A percentile compares a stretch with the other conserved stretches of the same genome.
These are phyloP conservation scores for Cercospora nicotianae DNA, from an alignment of 2,329 filamentous ascomycete genomes.

Conservation along the genomic window DNA sequence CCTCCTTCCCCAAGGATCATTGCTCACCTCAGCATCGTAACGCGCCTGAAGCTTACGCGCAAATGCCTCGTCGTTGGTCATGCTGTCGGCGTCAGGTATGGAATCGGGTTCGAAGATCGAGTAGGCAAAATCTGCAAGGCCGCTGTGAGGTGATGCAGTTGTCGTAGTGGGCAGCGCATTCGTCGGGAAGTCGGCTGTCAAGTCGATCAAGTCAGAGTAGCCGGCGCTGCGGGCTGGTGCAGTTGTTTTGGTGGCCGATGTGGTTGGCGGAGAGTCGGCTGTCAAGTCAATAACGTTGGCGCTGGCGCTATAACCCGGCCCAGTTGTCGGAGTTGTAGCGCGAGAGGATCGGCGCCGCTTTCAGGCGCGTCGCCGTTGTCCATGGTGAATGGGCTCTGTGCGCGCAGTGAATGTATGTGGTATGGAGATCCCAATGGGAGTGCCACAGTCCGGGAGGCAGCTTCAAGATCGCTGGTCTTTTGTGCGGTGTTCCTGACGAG, in stretches of 20 bases:
- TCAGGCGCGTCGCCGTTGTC: slow-evolving; percentile 12
- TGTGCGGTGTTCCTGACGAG: background rate
- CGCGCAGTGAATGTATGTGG: background rate
- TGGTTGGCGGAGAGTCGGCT: slow-evolving; percentile 6
- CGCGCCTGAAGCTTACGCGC: slow-evolving; percentile 12
- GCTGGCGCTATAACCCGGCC: background rate
- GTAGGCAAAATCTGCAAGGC: background rate
- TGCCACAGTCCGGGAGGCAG: background rate
- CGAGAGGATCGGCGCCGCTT: slow-evolving; percentile 15
- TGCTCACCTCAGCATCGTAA: slow-evolving; percentile 7
- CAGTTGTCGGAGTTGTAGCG: background rate
- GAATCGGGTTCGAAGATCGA: background rate
- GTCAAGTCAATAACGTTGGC: slow-evolving; percentile 11
- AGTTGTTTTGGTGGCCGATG: background rate
- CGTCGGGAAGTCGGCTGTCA: background rate
- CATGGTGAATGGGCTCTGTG: slow-evolving; percentile 6
- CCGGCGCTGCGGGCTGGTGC: background rate
- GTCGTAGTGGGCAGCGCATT: background rate
- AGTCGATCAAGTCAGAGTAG: background rate
- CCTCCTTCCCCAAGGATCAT: background rate
- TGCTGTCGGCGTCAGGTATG: background rate
- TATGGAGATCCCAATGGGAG: background rate
- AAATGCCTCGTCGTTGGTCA: slow-evolving; percentile 13
- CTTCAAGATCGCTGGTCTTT: background rate
- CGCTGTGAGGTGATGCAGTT: background rate